Base-by-base conservation (phyloP, 2,329 filamentous ascomycete species). In the Daldinia sp. region DNA sequence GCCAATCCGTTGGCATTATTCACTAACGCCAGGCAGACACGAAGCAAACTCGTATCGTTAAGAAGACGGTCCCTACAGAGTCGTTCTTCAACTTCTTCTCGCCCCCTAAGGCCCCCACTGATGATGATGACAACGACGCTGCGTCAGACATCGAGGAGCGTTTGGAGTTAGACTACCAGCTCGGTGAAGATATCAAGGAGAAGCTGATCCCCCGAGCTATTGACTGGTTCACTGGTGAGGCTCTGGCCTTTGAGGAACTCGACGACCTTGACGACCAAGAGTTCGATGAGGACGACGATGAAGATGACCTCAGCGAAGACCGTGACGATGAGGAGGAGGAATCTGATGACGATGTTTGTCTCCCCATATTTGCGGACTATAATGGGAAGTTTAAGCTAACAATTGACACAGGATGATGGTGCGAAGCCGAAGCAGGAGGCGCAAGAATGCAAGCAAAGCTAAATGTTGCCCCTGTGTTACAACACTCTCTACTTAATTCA, bases 81-180 rank as follows among this genome's bases (percentile, higher is more conserved):
- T 98, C 96, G 2, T 99, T 99, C 88, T 94, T 94, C 89, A 97
- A 97, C 88, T 98, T 98, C 89, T 99, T 99, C 86, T 94, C 94
- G 61, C 96, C 96, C 28, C 97, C 96, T 53, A 93, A 93, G 83
- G 91, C 93, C 68, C 96, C 93, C 30, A 86, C 85, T 51, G 85
- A 79, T n/a, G 84, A 86, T 6, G 92, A 93, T 56, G 88, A 90
- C 39, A 88, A 90, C 37, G 91, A 95, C 73, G 90, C 92, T 68
- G 90, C 92, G 62, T 92, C 91, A 58, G 96, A 99, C 80, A 97
- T 99, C 59, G 96, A 99, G 86, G 94, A 97, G 83, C 94, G 96
- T 72, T 89, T 99, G 63, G 96, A 99, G 85, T 90, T 99, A 59
- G 96, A 99, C 84, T 99, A 98, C 82, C 95, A 98, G 84, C 90